Conservation (phyloP, 305 asterid species). For the Fraxinus albicans region DNA sequence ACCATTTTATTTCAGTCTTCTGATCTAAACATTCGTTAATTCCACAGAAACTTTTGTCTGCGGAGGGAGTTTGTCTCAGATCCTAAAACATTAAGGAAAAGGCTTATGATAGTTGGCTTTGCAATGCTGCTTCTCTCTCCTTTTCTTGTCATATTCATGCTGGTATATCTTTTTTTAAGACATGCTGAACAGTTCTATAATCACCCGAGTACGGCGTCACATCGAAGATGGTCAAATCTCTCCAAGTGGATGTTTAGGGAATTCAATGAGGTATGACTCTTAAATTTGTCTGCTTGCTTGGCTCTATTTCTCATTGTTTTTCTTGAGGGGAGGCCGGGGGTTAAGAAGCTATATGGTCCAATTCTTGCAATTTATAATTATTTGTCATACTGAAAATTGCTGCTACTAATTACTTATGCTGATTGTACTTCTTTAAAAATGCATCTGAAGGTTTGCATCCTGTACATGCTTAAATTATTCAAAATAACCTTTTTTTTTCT, state of each 20-base stretch:
- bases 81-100: conserved; percentile 75
- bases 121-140: conserved; percentile 84
- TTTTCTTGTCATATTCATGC: conserved; percentile 91
- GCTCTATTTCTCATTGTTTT: not conserved
- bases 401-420: not conserved
- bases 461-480: not conserved
- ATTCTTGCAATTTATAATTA: not conserved
- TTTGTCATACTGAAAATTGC: not conserved
- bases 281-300: not conserved
- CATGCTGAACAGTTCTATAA: conserved; percentile 97
- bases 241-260: conserved; percentile 95
- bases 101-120: conserved; percentile 91
- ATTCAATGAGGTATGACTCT: conserved; percentile 78
- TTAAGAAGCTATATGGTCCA: not conserved
- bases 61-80: conserved; percentile 82
- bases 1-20: not conserved
- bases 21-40: conserved; percentile 15
- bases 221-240: conserved; percentile 98
- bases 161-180: conserved; percentile 91
- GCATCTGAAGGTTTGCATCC: not conserved
- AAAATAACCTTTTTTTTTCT: not conserved
- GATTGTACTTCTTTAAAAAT: not conserved
- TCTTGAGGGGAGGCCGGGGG: not conserved
- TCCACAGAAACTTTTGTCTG: conserved; percentile 70
- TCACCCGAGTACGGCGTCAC: conserved; percentile 93